Percentiles rank a stretch among this genome's conserved stretches.
phyloP scores from a whole-genome alignment of 495 filamentous ascomycete species.

The Aspergillus funiculosus region DNA sequence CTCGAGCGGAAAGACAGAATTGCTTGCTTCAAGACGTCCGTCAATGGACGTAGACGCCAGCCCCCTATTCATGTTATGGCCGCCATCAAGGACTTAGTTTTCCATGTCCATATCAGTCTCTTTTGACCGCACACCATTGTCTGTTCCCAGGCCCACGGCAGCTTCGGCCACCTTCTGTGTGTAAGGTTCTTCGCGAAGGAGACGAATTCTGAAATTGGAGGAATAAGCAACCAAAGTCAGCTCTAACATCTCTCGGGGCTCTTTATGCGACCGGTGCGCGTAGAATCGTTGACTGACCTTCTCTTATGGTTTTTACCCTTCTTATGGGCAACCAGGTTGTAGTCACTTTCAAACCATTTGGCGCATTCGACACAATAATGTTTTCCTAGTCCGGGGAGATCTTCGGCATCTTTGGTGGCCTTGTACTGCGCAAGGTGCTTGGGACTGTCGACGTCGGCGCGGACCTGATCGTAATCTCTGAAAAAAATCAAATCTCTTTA shows the following conservation, averaged over 20 bases:
- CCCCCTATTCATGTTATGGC: background rate
- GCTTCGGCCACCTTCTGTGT: constrained; percentile 80
- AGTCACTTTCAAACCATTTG: constrained; percentile 90
- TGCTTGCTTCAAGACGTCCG: constrained; percentile 6
- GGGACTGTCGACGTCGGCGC: constrained; percentile 66
- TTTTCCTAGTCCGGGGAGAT: constrained; percentile 75
- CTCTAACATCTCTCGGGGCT: background rate
- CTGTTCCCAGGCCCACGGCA: constrained; percentile 62
- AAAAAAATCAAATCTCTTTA: background rate
- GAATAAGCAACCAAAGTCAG: constrained; percentile 3
- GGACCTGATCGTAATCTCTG: constrained; percentile 85
- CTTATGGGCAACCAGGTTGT: constrained; percentile 65
- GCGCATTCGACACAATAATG: constrained; percentile 91
- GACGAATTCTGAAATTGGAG: constrained; percentile 53
- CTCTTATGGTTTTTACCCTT: constrained; percentile 91
- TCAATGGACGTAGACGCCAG: background rate
- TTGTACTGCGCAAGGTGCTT: constrained; percentile 75
- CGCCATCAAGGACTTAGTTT: constrained; percentile 19
- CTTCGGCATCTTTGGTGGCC: constrained; percentile 71
- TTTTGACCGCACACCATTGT: constrained; percentile 49
- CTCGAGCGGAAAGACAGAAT: no score
- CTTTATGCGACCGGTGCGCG: background rate
- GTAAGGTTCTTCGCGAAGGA: constrained; percentile 75
- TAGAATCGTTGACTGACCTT: constrained; percentile 49
- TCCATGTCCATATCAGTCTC: constrained; percentile 33